These are phyloP conservation scores for Salix purpurea DNA, from an alignment of 345 rosid genomes.

Conservation along the genomic window DNA sequence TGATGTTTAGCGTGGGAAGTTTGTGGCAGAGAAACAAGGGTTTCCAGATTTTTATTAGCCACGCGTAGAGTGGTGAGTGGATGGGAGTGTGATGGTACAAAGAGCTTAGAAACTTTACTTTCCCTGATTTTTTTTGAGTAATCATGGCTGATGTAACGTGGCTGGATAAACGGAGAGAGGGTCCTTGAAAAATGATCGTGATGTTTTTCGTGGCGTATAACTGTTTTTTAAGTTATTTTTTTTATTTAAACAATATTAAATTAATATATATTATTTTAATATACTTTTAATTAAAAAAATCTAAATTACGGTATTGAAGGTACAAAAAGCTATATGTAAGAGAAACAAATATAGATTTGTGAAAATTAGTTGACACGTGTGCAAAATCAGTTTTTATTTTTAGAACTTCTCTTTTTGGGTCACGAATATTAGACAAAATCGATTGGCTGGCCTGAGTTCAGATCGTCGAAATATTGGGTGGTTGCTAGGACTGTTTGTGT, in stretches of 20 bases:
- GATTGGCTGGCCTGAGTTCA: not conserved
- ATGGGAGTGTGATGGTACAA: not conserved
- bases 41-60: not conserved
- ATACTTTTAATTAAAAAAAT: no score
- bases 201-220: no score
- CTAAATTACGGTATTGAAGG: no score
- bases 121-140: not conserved
- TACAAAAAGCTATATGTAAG: not conserved
- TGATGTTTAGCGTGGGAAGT: not conserved
- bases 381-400: not conserved
- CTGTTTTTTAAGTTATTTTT: no score
- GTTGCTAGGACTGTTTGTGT: no score
- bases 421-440: not conserved
- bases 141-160: not conserved
- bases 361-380: not conserved
- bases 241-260: no score
- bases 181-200: not conserved
- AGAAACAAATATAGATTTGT: not conserved
- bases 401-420: not conserved
- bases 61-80: not conserved
- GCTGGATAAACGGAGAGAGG: not conserved
- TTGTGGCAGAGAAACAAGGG: not conserved
- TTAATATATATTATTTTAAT: no score
- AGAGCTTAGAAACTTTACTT: not conserved
- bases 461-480: no score